phyloP scores from a whole-genome alignment of 2,329 filamentous ascomycete genomes.

The Bertia moriformis region DNA sequence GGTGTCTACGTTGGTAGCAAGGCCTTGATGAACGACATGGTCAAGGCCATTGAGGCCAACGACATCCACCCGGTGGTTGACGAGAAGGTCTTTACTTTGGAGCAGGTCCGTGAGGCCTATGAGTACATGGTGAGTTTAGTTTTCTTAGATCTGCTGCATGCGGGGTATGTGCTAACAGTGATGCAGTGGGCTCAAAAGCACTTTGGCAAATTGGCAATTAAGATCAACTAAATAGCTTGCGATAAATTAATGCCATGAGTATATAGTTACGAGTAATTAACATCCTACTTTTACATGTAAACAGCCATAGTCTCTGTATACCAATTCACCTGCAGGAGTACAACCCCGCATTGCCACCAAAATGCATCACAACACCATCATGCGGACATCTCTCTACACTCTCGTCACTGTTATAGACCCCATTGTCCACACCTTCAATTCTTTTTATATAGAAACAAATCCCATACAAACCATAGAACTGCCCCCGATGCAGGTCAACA shows the following conservation, averaged over 20 bases:
- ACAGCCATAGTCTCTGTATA: too few species aligned
- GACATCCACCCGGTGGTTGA: constrained; percentile 25
- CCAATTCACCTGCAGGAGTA: too few species aligned
- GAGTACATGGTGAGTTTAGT: constrained; percentile 29
- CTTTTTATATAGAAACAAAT: too few species aligned
- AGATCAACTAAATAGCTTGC: constrained; percentile 17
- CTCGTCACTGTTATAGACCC: too few species aligned
- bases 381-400: too few species aligned
- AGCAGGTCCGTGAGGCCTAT: constrained; percentile 27
- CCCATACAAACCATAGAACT: too few species aligned
- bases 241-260: too few species aligned
- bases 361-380: too few species aligned
- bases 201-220: constrained; percentile 37
- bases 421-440: too few species aligned
- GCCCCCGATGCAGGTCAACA: neutral
- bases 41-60: constrained; percentile 22
- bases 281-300: too few species aligned
- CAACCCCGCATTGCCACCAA: too few species aligned
- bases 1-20: constrained; percentile 25
- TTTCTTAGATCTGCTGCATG: neutral
- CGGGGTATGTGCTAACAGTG: constrained; percentile 3
- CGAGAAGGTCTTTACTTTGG: constrained; percentile 19
- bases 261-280: too few species aligned
- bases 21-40: constrained; percentile 26
- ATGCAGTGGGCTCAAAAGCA: constrained; percentile 31